Evolutionary conservation across 345 rosid species (phyloP), one percentile per base, ranked within the genome.

Genomic region (Iberis pinnata): DNA sequence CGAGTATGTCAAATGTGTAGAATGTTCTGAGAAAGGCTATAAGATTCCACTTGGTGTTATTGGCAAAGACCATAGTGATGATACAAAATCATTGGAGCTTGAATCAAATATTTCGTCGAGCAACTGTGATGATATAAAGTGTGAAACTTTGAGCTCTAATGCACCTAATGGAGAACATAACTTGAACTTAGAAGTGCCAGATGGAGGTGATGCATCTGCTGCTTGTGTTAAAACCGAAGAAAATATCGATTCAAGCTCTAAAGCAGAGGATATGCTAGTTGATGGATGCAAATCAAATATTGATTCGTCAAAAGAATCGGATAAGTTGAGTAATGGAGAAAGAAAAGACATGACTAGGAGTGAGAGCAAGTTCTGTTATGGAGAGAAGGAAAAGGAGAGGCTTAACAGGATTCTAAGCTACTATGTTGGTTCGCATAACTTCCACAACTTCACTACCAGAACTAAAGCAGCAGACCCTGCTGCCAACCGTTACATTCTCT

Each of bases 371-470:
- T 85, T 83, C 59, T 54, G 65, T 55, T 88, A 83, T 41, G 88
- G 86, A 16, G 79, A 80, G 63, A 61, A 78, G 54, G 88, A 88
- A 73, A 85, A 66, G 68, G 84, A 80, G 75, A 81, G 88, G 67
- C 80, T 88, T 61, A 88, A 85, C 60, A 68, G 88, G 49, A 85
- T 92, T 67, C 61, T 92, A 75, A 64, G 70, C 37, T 59, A 65
- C 57, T 92, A 83, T 22, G 88, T 81, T 16, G 98, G 98, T 10
- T 76, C 82, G 62, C 97, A 92, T 72, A 88, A 92, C 76, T 92
- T 88, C 60, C 98, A 88, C 65, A 88, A 92, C 62, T 92, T 88
- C 68, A 92, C 96, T 18, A 83, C 98, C 3, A 74, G 98, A 66
- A 92, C 73, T 0, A 85, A 81, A 76, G 86, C 95, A 2, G 90